Percentiles rank a stretch among this genome's conserved stretches.
These are phyloP conservation scores for Xerocomus nothofagi DNA, from an alignment of 1,284 basidiomycete species.

Conservation along the genomic window DNA sequence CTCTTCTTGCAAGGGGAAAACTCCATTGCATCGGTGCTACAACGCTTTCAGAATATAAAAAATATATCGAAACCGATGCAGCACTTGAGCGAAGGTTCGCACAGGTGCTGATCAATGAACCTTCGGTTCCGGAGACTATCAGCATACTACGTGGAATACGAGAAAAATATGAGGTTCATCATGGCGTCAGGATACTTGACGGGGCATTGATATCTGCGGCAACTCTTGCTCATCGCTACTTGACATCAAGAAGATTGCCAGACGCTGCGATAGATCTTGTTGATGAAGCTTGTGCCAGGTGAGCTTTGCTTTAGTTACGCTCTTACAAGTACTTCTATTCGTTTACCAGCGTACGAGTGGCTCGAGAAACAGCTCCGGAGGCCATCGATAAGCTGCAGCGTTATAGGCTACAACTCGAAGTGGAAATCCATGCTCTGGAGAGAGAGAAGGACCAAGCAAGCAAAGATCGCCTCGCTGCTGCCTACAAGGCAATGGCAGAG, in stretches of 20 bases:
- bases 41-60: slow-evolving; percentile 90
- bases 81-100: slow-evolving; percentile 95
- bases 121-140: slow-evolving; percentile 87
- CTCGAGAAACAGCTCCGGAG: slow-evolving; percentile 93
- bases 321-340: slow-evolving; percentile 15
- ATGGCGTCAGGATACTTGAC: slow-evolving; percentile 90
- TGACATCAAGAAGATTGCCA: slow-evolving; percentile 83
- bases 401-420: slow-evolving; percentile 88
- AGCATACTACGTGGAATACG: slow-evolving; percentile 87
- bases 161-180: slow-evolving; percentile 82
- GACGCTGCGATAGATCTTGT: slow-evolving; percentile 93
- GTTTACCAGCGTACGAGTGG: slow-evolving; percentile 76
- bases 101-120: slow-evolving; percentile 93
- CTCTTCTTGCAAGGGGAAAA: slow-evolving; percentile 88
- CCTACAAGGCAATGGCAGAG: slow-evolving; percentile 80
- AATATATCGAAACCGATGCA: slow-evolving; percentile 94
- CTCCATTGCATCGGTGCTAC: slow-evolving; percentile 91
- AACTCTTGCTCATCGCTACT: slow-evolving; percentile 91
- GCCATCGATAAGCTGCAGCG: slow-evolving; percentile 94
- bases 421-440: slow-evolving; percentile 95
- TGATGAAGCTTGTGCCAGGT: slow-evolving; percentile 91
- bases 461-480: slow-evolving; percentile 81
- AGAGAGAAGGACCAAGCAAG: slow-evolving; percentile 90
- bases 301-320: slow-evolving; percentile 23
- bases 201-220: slow-evolving; percentile 89